A percentile compares a stretch with the other conserved stretches of the same genome.
These are phyloP conservation scores for Xerocomellus amylosporus DNA, from an alignment of 768 basidiomycete species.

Conservation along the genomic window DNA sequence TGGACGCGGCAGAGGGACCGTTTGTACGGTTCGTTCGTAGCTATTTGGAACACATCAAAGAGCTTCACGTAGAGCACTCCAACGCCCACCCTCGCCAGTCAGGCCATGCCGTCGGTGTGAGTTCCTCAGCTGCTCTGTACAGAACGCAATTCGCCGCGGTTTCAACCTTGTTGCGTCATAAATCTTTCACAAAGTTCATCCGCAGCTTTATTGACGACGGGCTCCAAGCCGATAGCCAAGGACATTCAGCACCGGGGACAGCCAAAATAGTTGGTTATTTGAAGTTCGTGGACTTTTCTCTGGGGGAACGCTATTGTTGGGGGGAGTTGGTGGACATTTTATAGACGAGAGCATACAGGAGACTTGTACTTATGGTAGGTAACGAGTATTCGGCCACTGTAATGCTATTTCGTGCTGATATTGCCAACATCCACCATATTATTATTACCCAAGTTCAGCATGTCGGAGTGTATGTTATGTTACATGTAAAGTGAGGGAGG, in stretches of 20 bases:
- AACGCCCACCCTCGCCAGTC: constrained; percentile 27
- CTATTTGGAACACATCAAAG: constrained; percentile 60
- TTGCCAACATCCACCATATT: constrained; percentile 7
- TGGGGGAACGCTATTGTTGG: not conserved
- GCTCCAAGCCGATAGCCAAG: constrained; percentile 44
- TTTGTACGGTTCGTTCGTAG: constrained; percentile 69
- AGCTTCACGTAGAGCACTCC: constrained; percentile 49
- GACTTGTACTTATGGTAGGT: too few species aligned
- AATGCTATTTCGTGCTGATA: constrained; percentile 9
- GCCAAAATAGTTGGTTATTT: not conserved
- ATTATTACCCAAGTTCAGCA: constrained; percentile 31
- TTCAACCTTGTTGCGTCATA: constrained; percentile 54
- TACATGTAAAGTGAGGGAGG: constrained; percentile 26
- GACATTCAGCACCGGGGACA: constrained; percentile 42
- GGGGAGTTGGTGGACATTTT: not conserved
- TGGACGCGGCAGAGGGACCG: constrained; percentile 43
- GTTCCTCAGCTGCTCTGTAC: constrained; percentile 56
- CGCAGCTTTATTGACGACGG: constrained; percentile 47
- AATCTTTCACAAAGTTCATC: constrained; percentile 46
- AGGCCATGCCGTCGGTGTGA: constrained; percentile 25
- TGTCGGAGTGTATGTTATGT: constrained; percentile 27
- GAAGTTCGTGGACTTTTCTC: not conserved
- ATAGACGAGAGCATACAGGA: too few species aligned
- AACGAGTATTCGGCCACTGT: not conserved
- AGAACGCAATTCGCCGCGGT: constrained; percentile 52